phyloP scores from a whole-genome alignment of 345 rosid genomes.

The Physaria fendleri region DNA sequence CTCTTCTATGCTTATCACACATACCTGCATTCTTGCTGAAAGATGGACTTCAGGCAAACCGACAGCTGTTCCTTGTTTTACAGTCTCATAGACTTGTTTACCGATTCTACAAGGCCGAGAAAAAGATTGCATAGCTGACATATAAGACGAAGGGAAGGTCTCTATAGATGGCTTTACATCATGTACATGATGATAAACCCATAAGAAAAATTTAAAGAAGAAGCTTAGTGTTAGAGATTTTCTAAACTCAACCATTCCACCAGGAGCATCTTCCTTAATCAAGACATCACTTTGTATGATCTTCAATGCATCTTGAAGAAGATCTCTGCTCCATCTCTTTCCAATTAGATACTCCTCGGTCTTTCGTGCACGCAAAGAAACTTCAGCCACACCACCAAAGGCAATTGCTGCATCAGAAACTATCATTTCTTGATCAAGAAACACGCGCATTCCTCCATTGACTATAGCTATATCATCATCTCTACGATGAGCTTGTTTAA shows the following conservation, averaged over 20 bases:
- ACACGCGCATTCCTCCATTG: constrained; percentile 86
- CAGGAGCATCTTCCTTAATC: constrained; percentile 77
- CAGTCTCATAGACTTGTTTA: constrained; percentile 71
- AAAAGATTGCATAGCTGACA: constrained; percentile 57
- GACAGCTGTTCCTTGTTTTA: constrained; percentile 68
- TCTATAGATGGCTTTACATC: constrained; percentile 31
- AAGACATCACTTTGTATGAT: constrained; percentile 54
- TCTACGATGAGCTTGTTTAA: constrained; percentile 88
- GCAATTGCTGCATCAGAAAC: constrained; percentile 61
- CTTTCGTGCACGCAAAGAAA: constrained; percentile 50
- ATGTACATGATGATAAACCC: constrained; percentile 57
- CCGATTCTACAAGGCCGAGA: constrained; percentile 46
- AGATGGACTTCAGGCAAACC: constrained; percentile 72
- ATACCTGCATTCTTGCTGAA: constrained; percentile 80
- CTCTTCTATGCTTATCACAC: too few species aligned
- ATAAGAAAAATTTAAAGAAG: constrained; percentile 87
- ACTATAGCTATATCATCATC: constrained; percentile 96
- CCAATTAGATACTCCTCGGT: constrained; percentile 57
- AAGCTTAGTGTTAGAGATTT: constrained; percentile 77
- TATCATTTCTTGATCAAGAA: constrained; percentile 39
- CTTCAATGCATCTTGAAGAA: constrained; percentile 54
- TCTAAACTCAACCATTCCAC: constrained; percentile 95
- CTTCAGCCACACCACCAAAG: constrained; percentile 88
- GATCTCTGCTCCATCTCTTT: constrained; percentile 59
- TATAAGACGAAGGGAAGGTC: constrained; percentile 45